Base-by-base conservation (phyloP, 2,329 filamentous ascomycete genomes). In the Tolypocladium capitatum region DNA sequence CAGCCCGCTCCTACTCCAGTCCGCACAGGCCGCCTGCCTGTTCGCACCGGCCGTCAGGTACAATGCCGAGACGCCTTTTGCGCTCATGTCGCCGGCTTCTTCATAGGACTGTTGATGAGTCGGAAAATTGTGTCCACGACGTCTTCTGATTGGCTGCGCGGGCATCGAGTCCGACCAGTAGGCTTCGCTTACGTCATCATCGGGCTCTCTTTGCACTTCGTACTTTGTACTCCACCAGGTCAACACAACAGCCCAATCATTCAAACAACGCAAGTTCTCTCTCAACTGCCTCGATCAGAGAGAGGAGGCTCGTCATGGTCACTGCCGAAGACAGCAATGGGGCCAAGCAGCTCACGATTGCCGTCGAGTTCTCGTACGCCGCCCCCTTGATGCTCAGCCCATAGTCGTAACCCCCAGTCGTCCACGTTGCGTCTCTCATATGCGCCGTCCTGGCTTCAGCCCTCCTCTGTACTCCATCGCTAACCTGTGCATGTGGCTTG, bases 11-110 rank as follows among this genome's bases (percentile, higher is more conserved):
- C 68, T 61, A 60, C 85, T 81, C 92, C 92, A 98, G 68, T 97
- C 91, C 28, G 91, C 90, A 28, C 88, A 86, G 16, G 84, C 82
- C 18, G 91, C 85, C 59, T 97, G 87, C 57, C 91, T 78, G 65
- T 97, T 98, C 43, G 88, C 91, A 51, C 92, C 92, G 52, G 83
- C 81, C 43, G 87, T 83, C 55, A 92, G 63, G 55, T 81, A 80
- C 52, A 72, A 67, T 53, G 69, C 60, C 28, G 64, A 64, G 28
- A 72, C 57, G 36, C 54, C 55, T 34, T 55, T 53, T 42, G 50
- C 50, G 48, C 56, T 55, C 62, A 65, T 65, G 34, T 52, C 57
- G 51, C 48, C 47, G 32, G 48, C 49, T 48, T 45, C 40, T 43
- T 42, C 18, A 45, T 45, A 20, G 42, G 43, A 47, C 43, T 45